phyloP scores from a whole-genome alignment of 139 green algal genomes.

The Volvox reticuliferus region DNA sequence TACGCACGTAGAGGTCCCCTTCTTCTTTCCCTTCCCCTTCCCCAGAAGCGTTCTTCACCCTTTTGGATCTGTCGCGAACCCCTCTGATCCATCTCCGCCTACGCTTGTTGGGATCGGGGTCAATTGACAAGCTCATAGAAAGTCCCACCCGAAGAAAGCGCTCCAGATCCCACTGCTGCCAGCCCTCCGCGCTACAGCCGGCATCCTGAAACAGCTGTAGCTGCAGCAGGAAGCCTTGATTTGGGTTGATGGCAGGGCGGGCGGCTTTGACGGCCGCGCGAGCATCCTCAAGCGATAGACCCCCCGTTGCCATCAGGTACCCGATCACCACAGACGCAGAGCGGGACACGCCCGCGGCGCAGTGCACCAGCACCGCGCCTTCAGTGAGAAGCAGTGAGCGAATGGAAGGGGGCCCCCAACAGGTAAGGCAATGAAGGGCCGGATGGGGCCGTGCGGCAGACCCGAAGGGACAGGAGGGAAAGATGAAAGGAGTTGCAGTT shows the following conservation, averaged over 20 bases:
- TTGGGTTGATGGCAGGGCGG: conserved; percentile 51
- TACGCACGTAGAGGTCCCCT: no score
- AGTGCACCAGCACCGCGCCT: conserved; percentile 62
- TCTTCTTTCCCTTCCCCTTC: no score
- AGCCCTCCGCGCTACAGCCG: conserved; percentile 35
- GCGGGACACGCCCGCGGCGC: conserved; percentile 50
- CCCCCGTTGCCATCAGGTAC: conserved; percentile 52
- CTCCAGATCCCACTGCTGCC: conserved; percentile 39
- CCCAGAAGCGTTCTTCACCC: no score
- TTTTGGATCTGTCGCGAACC: no score
- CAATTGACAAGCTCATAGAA: neutral
- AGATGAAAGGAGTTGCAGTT: no score
- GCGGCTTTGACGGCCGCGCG: conserved; percentile 20
- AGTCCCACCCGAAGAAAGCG: conserved; percentile 22
- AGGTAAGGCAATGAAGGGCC: no score
- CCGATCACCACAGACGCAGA: conserved; percentile 51
- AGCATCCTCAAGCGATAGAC: conserved; percentile 1
- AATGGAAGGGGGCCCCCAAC: neutral
- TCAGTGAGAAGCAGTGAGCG: neutral
- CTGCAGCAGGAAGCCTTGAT: conserved; percentile 57
- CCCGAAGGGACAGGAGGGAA: no score
- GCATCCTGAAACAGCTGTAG: conserved; percentile 49
- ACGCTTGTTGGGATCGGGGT: no score
- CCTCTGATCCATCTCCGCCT: no score
- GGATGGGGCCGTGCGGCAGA: no score